Evolutionary conservation across 2,329 filamentous ascomycete species (phyloP), one percentile per base, ranked within the genome.

Genomic region (Gnomoniopsis sp.): DNA sequence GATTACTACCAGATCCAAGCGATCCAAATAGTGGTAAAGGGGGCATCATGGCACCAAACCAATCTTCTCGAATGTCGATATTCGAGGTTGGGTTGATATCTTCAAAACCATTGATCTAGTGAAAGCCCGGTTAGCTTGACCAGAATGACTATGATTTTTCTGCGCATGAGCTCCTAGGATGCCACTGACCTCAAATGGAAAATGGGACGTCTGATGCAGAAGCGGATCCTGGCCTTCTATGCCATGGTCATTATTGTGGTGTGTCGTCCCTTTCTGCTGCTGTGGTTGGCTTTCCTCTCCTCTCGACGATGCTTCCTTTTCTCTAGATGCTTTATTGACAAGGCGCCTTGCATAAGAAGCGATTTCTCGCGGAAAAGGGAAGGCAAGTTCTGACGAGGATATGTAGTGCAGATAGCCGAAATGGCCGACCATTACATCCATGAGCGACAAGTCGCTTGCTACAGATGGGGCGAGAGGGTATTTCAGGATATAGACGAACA

Each of bases 401-500:
- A 55, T 48, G 15, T 48, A 55, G 6, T 55, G 26, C 10, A 55
- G 12, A 36, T 55, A 55, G 4, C 53, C 53, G 34, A 55, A 55
- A 36, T 55, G 53, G 19, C 53, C 53, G 11, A 55, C 44, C 1
- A 55, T 43, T 19, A 55, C 44, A n/a, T 55, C 53, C n/a, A 55
- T n/a, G 17, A 55, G 41, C 11, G 43, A 55, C 44, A 55, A 12
- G 30, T 64, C 62, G 15, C 57, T 56, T 11, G 48, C 46, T 11
- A 55, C 47, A 19, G 62, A 46, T 1, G 56, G 11, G 2, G 30
- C n/a, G 7, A 17, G 21, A 1, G 63, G 62, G 19, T 50, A 53
- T 34, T 60, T 63, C 15, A 65, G 34, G n/a, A 65, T 43, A n/a
- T 58, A 55, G 7, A 65, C 41, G 23, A 65, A 65, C 11, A 65